Percentiles rank a stretch among this genome's conserved stretches.
These are phyloP conservation scores for Fusarium chaquense DNA, from an alignment of 2,329 filamentous ascomycete species.

Conservation along the genomic window DNA sequence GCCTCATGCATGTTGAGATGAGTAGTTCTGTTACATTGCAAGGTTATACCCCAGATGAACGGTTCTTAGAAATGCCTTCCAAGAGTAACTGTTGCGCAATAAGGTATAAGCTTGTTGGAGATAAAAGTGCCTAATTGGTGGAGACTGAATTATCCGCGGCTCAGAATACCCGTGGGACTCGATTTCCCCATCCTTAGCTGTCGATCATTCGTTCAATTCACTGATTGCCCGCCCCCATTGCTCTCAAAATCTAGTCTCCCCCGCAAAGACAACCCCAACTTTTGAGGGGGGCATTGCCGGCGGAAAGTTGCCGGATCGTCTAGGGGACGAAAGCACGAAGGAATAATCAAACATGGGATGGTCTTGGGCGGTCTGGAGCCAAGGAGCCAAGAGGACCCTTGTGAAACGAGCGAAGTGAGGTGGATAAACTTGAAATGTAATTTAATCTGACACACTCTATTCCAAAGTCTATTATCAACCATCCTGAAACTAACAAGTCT, in stretches of 20 bases:
- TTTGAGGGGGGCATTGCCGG: not conserved
- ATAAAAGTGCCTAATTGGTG: conserved; percentile 8
- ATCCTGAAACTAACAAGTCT: not conserved
- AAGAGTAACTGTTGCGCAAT: not conserved
- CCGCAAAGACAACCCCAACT: conserved; percentile 31
- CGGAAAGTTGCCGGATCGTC: conserved; percentile 20
- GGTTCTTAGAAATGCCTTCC: not conserved
- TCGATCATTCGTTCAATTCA: conserved; percentile 22
- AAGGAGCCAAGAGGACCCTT: not conserved
- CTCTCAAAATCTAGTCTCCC: conserved; percentile 3
- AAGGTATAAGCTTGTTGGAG: conserved; percentile 24
- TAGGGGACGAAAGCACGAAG: not conserved
- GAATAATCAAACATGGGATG: not conserved
- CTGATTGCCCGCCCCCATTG: conserved; percentile 35
- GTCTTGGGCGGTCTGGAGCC: conserved; percentile 8
- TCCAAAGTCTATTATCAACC: not conserved
- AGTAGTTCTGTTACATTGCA: not conserved
- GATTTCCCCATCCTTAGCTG: conserved; percentile 39
- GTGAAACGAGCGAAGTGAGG: not conserved
- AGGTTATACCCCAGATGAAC: conserved; percentile 1
- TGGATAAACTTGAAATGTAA: not conserved
- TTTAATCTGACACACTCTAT: not conserved
- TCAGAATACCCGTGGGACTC: conserved; percentile 35
- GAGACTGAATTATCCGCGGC: conserved; percentile 24
- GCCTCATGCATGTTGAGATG: not conserved